Percentiles rank a stretch among this genome's conserved stretches.
Evolutionary conservation across 805 yeast species (phyloP).

Genomic region (Candida railenensis): DNA sequence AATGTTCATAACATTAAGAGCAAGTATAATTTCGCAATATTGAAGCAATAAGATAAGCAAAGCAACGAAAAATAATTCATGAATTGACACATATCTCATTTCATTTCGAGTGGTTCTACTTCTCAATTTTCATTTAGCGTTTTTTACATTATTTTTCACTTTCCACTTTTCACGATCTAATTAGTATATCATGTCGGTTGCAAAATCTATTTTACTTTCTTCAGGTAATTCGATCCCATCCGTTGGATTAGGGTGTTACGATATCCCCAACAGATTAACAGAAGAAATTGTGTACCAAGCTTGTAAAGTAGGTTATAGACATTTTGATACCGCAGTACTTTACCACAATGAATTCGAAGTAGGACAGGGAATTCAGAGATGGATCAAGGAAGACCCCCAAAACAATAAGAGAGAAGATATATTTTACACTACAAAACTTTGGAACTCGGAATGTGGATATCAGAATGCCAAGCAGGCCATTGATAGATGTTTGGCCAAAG

Average conservation of each 20-base stretch:
- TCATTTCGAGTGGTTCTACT: too few relatives aligned
- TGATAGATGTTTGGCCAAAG: slow-evolving; percentile 50
- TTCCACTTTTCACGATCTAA: neutral
- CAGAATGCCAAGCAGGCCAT: slow-evolving; percentile 58
- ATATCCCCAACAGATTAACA: slow-evolving; percentile 32
- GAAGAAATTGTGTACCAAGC: slow-evolving; percentile 53
- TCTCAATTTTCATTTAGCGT: too few relatives aligned
- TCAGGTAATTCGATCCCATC: slow-evolving; percentile 40
- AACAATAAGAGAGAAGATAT: slow-evolving; percentile 22
- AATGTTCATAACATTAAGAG: too few relatives aligned
- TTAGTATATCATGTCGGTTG: neutral
- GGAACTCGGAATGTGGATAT: slow-evolving; percentile 69
- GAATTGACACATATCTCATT: too few relatives aligned
- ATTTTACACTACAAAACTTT: slow-evolving; percentile 64
- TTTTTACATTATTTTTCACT: neutral
- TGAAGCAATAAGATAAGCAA: too few relatives aligned
- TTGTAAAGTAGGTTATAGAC: slow-evolving; percentile 63
- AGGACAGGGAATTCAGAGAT: slow-evolving; percentile 56
- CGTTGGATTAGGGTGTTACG: slow-evolving; percentile 52
- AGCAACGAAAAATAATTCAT: too few relatives aligned
- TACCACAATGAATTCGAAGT: slow-evolving; percentile 69
- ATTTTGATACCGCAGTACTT: slow-evolving; percentile 72
- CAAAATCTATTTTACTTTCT: slow-evolving; percentile 19
- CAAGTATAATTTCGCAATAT: too few relatives aligned
- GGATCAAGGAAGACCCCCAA: slow-evolving; percentile 35